These are phyloP conservation scores for Boletus sp. DNA, from an alignment of 768 basidiomycete genomes.

Conservation along the genomic window DNA sequence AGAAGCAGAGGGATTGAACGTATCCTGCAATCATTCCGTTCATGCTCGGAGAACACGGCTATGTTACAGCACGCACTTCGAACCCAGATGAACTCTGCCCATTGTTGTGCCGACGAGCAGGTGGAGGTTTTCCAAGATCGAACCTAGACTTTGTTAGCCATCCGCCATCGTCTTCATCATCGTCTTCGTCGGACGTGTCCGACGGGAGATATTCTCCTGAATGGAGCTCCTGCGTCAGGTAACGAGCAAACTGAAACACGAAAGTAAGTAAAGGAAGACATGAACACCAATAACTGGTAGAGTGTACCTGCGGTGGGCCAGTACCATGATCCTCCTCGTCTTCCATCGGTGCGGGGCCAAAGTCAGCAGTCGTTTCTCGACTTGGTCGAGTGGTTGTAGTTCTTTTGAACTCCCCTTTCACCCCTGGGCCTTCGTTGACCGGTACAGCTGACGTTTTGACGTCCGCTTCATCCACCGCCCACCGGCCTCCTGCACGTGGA, in stretches of 20 bases:
- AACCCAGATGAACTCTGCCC: conserved; percentile 50
- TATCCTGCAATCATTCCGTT: conserved; percentile 37
- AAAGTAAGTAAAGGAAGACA: neutral
- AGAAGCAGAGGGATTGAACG: conserved; percentile 44
- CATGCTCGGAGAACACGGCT: neutral
- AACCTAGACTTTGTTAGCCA: conserved; percentile 83
- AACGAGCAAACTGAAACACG: conserved; percentile 66
- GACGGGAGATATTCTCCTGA: conserved; percentile 55
- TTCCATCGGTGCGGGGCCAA: conserved; percentile 52
- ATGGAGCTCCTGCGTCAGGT: conserved; percentile 73
- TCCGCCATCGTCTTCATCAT: conserved; percentile 71
- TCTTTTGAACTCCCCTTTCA: conserved; percentile 60
- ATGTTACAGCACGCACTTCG: conserved; percentile 45
- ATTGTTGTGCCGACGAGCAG: conserved; percentile 44
- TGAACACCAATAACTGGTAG: neutral
- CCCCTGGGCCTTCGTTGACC: conserved; percentile 22
- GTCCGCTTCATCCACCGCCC: conserved; percentile 75
- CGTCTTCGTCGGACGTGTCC: conserved; percentile 50
- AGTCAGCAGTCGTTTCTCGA: conserved; percentile 61
- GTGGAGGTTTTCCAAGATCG: conserved; percentile 49
- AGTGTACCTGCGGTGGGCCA: conserved; percentile 44
- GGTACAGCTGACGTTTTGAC: conserved; percentile 24
- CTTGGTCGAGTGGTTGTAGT: conserved; percentile 41
- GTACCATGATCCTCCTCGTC: conserved; percentile 46
- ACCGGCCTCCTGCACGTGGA: conserved; percentile 38